phyloP scores from a whole-genome alignment of 208 protist species.

The Phytomonas francai region DNA sequence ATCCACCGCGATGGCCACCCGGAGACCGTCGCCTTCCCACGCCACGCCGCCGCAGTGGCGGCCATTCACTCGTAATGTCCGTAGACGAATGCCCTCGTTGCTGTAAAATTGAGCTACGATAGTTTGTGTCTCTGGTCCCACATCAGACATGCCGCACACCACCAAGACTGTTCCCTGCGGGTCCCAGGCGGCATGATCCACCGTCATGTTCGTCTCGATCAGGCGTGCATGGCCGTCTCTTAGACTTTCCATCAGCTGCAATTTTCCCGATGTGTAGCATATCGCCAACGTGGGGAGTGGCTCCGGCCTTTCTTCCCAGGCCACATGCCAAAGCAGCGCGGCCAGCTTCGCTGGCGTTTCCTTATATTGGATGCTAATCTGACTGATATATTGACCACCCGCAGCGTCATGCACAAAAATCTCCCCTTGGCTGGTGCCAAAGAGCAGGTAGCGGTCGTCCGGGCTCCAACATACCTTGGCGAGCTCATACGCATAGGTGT shows the following conservation, averaged over 20 bases:
- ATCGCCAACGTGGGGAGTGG: constrained; percentile 81
- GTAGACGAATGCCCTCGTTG: constrained; percentile 84
- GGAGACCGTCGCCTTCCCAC: constrained; percentile 93
- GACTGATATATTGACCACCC: constrained; percentile 66
- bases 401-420: constrained; percentile 86
- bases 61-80: constrained; percentile 88
- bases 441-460: constrained; percentile 87
- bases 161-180: constrained; percentile 90
- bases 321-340: constrained; percentile 80
- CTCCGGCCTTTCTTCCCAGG: constrained; percentile 75
- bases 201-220: constrained; percentile 85
- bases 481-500: constrained; percentile 86
- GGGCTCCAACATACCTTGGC: constrained; percentile 92
- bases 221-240: constrained; percentile 79
- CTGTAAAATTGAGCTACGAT: constrained; percentile 93
- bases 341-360: constrained; percentile 22
- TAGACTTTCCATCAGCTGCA: constrained; percentile 91
- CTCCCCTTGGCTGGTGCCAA: constrained; percentile 84
- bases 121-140: constrained; percentile 14
- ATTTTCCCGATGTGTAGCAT: constrained; percentile 80
- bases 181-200: constrained; percentile 88
- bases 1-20: constrained; percentile 93
- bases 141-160: constrained; percentile 44
- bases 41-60: constrained; percentile 77
- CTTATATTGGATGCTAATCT: constrained; percentile 57